phyloP scores from a whole-genome alignment of 352 stramenopile species.

The Pythium guiyangense region DNA sequence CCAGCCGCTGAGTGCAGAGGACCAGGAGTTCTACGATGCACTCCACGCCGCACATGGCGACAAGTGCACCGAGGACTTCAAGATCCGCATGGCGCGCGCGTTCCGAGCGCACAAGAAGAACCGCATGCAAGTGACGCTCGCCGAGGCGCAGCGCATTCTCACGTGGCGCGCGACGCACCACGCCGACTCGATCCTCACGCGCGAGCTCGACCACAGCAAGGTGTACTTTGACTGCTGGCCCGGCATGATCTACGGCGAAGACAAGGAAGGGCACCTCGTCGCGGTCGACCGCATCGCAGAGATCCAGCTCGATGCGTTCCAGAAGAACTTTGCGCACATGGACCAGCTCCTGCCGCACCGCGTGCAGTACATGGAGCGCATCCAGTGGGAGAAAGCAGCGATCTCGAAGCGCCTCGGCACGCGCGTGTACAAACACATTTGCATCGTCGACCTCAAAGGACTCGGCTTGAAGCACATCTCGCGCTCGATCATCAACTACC shows the following conservation, averaged over 20 bases:
- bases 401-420: slow-evolving; percentile 53
- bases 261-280: slow-evolving; percentile 67
- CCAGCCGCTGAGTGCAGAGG: slow-evolving; percentile 35
- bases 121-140: slow-evolving; percentile 54
- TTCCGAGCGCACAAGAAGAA: slow-evolving; percentile 68
- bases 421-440: slow-evolving; percentile 84
- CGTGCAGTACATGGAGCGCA: slow-evolving; percentile 74
- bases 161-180: slow-evolving; percentile 41
- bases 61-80: slow-evolving; percentile 53
- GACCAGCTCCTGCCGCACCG: slow-evolving; percentile 60
- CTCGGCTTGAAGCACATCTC: slow-evolving; percentile 67
- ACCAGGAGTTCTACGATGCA: slow-evolving; percentile 57
- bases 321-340: slow-evolving; percentile 49
- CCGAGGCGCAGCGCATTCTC: slow-evolving; percentile 60
- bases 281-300: slow-evolving; percentile 60
- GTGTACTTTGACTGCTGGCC: slow-evolving; percentile 69
- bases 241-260: slow-evolving; percentile 60
- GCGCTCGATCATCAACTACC: slow-evolving; percentile 44
- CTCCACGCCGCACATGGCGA: slow-evolving; percentile 50
- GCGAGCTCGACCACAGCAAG: slow-evolving; percentile 49
- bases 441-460: slow-evolving; percentile 70
- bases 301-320: slow-evolving; percentile 57
- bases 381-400: slow-evolving; percentile 74
- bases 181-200: slow-evolving; percentile 44
- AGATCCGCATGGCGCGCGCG: slow-evolving; percentile 51